Percentiles rank a stretch among this genome's conserved stretches.
phyloP scores from a whole-genome alignment of 148 eudicot genomes.

The Diospyros lotus region DNA sequence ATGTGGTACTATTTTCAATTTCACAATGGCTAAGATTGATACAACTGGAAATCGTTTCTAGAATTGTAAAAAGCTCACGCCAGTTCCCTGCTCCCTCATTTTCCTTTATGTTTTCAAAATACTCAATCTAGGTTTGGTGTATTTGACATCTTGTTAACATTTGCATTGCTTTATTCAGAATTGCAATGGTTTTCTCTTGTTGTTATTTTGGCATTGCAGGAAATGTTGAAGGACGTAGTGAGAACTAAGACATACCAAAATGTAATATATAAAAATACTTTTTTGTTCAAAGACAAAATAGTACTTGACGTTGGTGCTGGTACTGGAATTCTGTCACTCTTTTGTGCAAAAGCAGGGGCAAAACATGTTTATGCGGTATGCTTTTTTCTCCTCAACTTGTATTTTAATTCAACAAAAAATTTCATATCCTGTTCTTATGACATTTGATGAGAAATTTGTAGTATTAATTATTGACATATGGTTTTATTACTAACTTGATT shows the following conservation, averaged over 20 bases:
- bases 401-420: neutral
- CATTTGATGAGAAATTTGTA: neutral
- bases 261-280: conserved; percentile 75
- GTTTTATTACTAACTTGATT: no score
- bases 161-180: conserved; percentile 1
- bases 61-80: neutral
- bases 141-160: neutral
- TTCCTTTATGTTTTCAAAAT: neutral
- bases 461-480: no score
- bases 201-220: conserved; percentile 44
- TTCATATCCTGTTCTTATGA: neutral
- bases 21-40: neutral
- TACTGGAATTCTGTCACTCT: conserved; percentile 93
- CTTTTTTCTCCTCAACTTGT: conserved; percentile 1
- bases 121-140: neutral
- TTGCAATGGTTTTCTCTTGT: neutral
- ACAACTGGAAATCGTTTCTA: neutral
- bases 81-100: neutral
- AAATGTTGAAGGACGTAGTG: conserved; percentile 92
- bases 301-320: conserved; percentile 99
- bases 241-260: conserved; percentile 96
- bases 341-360: conserved; percentile 98
- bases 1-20: conserved; percentile 3
- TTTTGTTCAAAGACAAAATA: conserved; percentile 84
- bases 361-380: conserved; percentile 97